These are phyloP conservation scores for Salinomyces thailandicus DNA, from an alignment of 2,329 filamentous ascomycete species.

Conservation along the genomic window DNA sequence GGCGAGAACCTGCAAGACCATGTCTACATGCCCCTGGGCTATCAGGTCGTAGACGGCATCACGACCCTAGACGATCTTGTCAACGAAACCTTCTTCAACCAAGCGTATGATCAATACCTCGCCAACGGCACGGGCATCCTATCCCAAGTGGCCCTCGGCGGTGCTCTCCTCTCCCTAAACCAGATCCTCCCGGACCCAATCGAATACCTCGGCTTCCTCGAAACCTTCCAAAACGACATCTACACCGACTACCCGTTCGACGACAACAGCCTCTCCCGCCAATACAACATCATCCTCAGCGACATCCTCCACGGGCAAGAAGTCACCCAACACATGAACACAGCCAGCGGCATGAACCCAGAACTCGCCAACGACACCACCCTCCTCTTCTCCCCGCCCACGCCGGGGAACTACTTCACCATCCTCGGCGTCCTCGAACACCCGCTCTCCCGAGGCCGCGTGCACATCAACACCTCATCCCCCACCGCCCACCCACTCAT, in stretches of 20 bases:
- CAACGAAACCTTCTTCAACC: constrained; percentile 7
- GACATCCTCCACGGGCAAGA: constrained; percentile 14
- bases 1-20: constrained; percentile 19
- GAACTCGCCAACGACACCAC: constrained; percentile 16
- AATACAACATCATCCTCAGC: constrained; percentile 10
- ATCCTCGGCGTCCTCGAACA: constrained; percentile 45
- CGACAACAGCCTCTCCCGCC: constrained; percentile 1
- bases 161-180: constrained; percentile 17
- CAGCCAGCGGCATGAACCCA: constrained; percentile 16
- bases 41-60: constrained; percentile 5
- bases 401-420: constrained; percentile 26
- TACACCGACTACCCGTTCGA: background rate
- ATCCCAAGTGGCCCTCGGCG: constrained; percentile 16
- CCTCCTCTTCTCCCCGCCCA: constrained; percentile 13
- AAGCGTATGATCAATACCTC: constrained; percentile 9
- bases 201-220: constrained; percentile 1
- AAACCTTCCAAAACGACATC: background rate
- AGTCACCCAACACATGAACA: constrained; percentile 12
- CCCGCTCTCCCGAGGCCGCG: constrained; percentile 36
- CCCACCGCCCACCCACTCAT: constrained; percentile 13
- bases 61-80: constrained; percentile 6
- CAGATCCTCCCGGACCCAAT: constrained; percentile 5
- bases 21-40: constrained; percentile 8
- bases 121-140: constrained; percentile 10
- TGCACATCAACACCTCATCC: constrained; percentile 24